Evolutionary conservation across 169 alveolate species (phyloP).

Genomic region (Plasmodium cynomolgi): DNA sequence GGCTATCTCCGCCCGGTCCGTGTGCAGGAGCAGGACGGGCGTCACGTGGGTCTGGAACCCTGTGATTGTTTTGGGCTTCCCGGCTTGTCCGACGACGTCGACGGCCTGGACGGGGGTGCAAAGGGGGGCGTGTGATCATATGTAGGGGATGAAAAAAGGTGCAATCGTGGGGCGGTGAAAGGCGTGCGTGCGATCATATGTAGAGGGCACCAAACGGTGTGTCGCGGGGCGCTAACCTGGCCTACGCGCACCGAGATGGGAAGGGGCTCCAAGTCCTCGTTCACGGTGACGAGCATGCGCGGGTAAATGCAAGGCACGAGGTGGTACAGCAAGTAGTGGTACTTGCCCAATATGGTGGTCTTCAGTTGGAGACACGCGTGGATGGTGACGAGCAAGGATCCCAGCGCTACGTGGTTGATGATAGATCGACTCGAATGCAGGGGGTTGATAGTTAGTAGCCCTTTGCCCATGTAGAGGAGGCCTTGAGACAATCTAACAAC

Average conservation of each 20-base stretch:
- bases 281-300: constrained; percentile 89
- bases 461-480: constrained; percentile 96
- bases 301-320: constrained; percentile 95
- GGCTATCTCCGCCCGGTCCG: constrained; percentile 95
- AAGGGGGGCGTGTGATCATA: not conserved
- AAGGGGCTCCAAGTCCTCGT: constrained; percentile 92
- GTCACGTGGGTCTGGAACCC: constrained; percentile 99
- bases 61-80: constrained; percentile 96
- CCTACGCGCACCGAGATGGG: constrained; percentile 90
- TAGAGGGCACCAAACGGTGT: constrained; percentile 46
- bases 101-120: constrained; percentile 87
- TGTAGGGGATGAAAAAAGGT: not conserved
- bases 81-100: constrained; percentile 98
- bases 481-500: constrained; percentile 96
- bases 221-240: constrained; percentile 17
- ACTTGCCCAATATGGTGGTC: constrained; percentile 88
- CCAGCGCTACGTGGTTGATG: constrained; percentile 93
- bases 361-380: constrained; percentile 92
- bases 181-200: not conserved
- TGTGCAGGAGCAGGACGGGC: constrained; percentile 95
- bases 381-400: constrained; percentile 93
- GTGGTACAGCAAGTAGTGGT: constrained; percentile 94
- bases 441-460: constrained; percentile 96
- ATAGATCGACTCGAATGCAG: constrained; percentile 96
- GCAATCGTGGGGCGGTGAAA: not conserved